Evolutionary conservation across 345 rosid species (phyloP).

Genomic region (Excoecaria cochinchinensis): DNA sequence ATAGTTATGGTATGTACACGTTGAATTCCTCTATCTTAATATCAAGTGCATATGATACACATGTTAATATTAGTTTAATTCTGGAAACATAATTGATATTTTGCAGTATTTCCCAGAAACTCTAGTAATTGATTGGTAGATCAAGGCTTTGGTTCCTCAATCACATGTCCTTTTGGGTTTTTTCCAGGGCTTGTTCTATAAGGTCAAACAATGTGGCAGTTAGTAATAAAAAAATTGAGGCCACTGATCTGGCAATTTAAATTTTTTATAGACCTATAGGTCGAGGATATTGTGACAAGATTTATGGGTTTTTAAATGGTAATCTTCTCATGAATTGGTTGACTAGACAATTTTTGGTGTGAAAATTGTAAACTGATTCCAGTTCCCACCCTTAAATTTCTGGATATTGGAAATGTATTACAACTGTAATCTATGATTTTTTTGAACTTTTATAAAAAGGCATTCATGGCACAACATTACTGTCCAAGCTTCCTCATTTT

Average conservation of each 20-base stretch:
- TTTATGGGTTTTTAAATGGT: background rate
- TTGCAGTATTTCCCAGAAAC: background rate
- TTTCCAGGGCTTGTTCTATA: background rate
- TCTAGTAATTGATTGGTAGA: background rate
- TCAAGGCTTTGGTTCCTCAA: background rate
- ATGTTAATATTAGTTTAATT: background rate
- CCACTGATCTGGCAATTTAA: background rate
- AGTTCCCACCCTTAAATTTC: background rate
- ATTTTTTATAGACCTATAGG: background rate
- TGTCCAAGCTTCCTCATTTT: background rate
- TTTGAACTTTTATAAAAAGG: too few species aligned
- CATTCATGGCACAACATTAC: background rate
- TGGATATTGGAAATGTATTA: background rate
- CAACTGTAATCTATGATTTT: background rate
- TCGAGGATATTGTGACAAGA: background rate
- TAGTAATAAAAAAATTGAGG: background rate
- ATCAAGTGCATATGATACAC: background rate
- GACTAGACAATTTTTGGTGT: background rate
- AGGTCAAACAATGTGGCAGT: background rate
- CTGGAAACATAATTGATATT: background rate
- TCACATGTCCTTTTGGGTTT: background rate
- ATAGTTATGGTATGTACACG: constrained; percentile 75
- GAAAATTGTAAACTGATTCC: background rate
- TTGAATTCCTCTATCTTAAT: background rate
- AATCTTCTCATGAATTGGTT: background rate